These are phyloP conservation scores for Aschersonia sp. DNA, from an alignment of 2,329 filamentous ascomycete species.

Conservation along the genomic window DNA sequence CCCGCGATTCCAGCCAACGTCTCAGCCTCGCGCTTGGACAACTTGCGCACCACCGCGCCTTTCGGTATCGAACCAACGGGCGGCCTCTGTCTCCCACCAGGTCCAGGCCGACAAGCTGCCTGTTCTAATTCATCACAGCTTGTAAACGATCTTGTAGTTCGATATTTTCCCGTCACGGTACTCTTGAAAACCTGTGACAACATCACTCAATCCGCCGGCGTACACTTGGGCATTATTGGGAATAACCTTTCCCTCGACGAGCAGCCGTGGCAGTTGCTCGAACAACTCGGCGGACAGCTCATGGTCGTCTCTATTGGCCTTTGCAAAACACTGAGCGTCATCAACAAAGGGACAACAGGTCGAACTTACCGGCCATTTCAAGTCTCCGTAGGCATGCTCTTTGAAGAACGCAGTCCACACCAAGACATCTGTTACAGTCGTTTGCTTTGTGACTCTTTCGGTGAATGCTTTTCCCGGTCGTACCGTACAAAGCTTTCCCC, in stretches of 20 bases:
- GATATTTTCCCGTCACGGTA: not conserved
- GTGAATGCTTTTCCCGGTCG: conserved; percentile 25
- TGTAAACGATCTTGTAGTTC: not conserved
- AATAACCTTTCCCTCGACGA: not conserved
- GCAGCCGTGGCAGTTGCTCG: not conserved
- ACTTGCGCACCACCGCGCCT: not conserved
- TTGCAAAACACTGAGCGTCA: not conserved
- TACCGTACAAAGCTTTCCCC: conserved; percentile 23
- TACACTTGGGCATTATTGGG: not conserved
- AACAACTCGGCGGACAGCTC: conserved; percentile 1
- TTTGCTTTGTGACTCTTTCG: conserved; percentile 13
- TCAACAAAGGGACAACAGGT: not conserved
- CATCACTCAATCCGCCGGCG: not conserved
- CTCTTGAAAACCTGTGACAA: not conserved
- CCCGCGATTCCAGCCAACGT: not conserved
- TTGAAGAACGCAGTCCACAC: conserved; percentile 28
- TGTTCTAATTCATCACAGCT: not conserved
- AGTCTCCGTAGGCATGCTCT: conserved; percentile 20
- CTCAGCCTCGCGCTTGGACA: not conserved
- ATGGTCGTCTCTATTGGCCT: not conserved
- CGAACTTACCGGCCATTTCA: conserved; percentile 21
- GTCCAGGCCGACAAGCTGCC: too few relatives aligned
- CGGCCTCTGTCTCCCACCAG: too few relatives aligned
- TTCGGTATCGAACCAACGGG: not conserved
- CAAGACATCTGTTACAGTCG: conserved; percentile 24